A percentile compares a stretch with the other conserved stretches of the same genome.
phyloP scores from a whole-genome alignment of 345 rosid genomes.

The Corchorus capsularis region DNA sequence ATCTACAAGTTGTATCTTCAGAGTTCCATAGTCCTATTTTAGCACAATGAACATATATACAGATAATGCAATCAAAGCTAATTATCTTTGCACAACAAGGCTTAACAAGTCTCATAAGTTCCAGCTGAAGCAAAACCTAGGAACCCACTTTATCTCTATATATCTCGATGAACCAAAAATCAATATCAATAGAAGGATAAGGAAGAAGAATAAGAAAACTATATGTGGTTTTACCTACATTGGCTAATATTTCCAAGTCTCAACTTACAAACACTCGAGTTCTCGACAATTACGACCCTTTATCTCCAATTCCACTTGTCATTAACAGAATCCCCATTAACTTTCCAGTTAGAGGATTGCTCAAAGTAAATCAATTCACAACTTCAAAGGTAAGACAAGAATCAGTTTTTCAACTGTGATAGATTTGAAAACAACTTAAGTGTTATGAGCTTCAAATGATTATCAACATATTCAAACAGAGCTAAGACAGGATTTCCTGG shows the following conservation, averaged over 20 bases:
- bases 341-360: background rate
- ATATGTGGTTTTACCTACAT: background rate
- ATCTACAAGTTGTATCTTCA: background rate
- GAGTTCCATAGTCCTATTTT: background rate
- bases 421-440: background rate
- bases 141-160: background rate
- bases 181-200: background rate
- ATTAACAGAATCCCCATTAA: background rate
- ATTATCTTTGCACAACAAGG: background rate
- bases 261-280: background rate
- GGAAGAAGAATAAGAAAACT: background rate
- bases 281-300: background rate
- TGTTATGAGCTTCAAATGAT: background rate
- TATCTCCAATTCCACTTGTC: background rate
- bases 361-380: constrained; percentile 7
- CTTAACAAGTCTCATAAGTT: background rate
- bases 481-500: background rate
- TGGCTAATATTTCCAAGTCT: background rate
- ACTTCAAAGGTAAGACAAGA: background rate
- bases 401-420: background rate
- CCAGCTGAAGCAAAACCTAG: background rate
- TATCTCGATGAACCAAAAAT: background rate
- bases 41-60: background rate
- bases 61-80: background rate
- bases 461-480: background rate